A percentile compares a stretch with the other conserved stretches of the same genome.
Evolutionary conservation across 495 filamentous ascomycete species (phyloP).

Genomic region (Talaromyces proteolyticus): DNA sequence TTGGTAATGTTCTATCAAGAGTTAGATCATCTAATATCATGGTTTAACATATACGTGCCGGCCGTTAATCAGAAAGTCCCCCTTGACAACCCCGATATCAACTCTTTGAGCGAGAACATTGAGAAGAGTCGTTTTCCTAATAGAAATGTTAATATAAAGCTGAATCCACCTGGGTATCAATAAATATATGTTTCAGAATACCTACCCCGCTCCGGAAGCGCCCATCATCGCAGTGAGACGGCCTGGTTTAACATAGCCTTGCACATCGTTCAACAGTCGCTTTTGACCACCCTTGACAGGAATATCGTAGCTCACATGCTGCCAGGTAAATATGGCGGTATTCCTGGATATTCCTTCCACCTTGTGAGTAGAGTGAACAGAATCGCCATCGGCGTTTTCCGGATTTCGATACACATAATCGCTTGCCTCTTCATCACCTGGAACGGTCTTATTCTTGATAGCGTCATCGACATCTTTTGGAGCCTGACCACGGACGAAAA

Average conservation of each 20-base stretch:
- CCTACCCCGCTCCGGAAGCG: constrained; percentile 56
- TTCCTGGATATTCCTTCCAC: constrained; percentile 48
- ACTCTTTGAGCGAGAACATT: constrained; percentile 51
- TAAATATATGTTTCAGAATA: too few relatives aligned
- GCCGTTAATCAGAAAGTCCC: constrained; percentile 50
- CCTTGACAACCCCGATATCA: constrained; percentile 45
- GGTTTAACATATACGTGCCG: constrained; percentile 17
- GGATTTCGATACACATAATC: constrained; percentile 18
- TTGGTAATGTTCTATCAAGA: constrained; percentile 30
- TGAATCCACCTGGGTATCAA: too few relatives aligned
- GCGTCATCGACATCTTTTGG: constrained; percentile 47
- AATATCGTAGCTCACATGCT: constrained; percentile 71
- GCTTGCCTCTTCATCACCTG: constrained; percentile 43
- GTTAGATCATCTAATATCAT: not conserved
- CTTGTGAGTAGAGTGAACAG: constrained; percentile 14
- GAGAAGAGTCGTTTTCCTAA: constrained; percentile 49
- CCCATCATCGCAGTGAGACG: constrained; percentile 68
- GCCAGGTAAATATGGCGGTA: constrained; percentile 69
- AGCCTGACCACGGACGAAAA: constrained; percentile 59
- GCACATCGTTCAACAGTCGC: constrained; percentile 54
- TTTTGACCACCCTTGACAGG: constrained; percentile 53
- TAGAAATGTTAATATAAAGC: not conserved
- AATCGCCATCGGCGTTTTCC: constrained; percentile 17
- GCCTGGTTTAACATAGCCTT: constrained; percentile 67
- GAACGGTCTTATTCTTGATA: constrained; percentile 20